Conservation (phyloP, 805 yeast genomes). For the Candida argentea region DNA sequence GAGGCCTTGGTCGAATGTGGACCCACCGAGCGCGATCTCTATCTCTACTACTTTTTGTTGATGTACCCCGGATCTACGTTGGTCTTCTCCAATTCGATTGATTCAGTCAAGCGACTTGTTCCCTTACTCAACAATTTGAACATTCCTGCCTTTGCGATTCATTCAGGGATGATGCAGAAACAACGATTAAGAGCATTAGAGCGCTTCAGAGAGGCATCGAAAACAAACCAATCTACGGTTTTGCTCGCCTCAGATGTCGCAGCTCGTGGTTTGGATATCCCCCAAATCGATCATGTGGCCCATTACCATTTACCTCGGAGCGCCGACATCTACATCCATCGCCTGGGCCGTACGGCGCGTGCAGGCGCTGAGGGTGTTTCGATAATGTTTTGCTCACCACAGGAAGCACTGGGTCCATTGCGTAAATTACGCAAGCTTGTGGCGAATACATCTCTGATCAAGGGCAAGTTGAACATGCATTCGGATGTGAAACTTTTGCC, state of each 20-base stretch:
- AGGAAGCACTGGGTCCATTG: conserved; percentile 84
- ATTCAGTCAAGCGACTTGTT: conserved; percentile 78
- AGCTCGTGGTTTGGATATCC: conserved; percentile 93
- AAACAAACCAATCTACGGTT: conserved; percentile 44
- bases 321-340: conserved; percentile 89
- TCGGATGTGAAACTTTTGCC: conserved; percentile 60
- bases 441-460: conserved; percentile 18
- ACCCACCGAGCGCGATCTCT: conserved; percentile 80
- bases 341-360: conserved; percentile 98
- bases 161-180: conserved; percentile 92
- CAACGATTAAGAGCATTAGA: conserved; percentile 83
- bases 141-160: conserved; percentile 66
- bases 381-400: conserved; percentile 85
- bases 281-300: conserved; percentile 83
- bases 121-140: conserved; percentile 64
- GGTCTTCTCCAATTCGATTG: conserved; percentile 92
- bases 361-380: conserved; percentile 94
- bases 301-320: conserved; percentile 93
- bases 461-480: conserved; percentile 21
- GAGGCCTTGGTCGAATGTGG: conserved; percentile 92
- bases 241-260: conserved; percentile 95
- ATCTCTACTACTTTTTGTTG: conserved; percentile 75
- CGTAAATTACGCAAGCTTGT: conserved; percentile 58
- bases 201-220: conserved; percentile 51
- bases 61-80: conserved; percentile 84